Conservation (phyloP, 371 early-diverging fungal genomes). For the Apophysomyces sp. region DNA sequence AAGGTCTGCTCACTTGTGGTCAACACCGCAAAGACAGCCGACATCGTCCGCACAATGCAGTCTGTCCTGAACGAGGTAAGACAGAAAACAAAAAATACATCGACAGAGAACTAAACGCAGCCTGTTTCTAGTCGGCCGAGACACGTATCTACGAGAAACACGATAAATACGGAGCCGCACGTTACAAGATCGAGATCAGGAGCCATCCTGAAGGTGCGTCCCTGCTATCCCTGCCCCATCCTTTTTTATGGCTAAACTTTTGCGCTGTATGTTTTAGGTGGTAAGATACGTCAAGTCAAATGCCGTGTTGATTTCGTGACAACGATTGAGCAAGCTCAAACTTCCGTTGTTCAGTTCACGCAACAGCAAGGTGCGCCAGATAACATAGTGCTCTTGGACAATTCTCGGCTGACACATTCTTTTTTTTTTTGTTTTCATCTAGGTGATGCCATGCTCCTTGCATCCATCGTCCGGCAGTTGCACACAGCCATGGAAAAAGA, state of each 20-base stretch:
- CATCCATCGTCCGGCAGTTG: slow-evolving; percentile 10
- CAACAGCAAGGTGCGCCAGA: slow-evolving; percentile 48
- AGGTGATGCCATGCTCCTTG: slow-evolving; percentile 20
- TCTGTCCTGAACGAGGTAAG: slow-evolving; percentile 30
- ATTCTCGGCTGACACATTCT: too few relatives aligned
- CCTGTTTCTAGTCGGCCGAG: slow-evolving; percentile 11
- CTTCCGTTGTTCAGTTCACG: slow-evolving; percentile 36
- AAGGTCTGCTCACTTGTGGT: slow-evolving; percentile 40
- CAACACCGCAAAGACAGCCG: slow-evolving; percentile 25
- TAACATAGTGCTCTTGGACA: too few relatives aligned
- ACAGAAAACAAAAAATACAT: background rate
- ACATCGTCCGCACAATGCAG: slow-evolving; percentile 29
- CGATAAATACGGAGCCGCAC: slow-evolving; percentile 28
- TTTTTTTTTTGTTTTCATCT: background rate
- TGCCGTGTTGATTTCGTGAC: slow-evolving; percentile 43
- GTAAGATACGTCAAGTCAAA: slow-evolving; percentile 40
- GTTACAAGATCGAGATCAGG: slow-evolving; percentile 46
- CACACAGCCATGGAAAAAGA: slow-evolving; percentile 12
- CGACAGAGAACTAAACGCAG: background rate
- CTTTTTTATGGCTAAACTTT: slow-evolving; percentile 1
- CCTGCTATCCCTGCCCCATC: background rate
- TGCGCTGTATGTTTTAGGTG: background rate
- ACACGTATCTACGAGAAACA: slow-evolving; percentile 42
- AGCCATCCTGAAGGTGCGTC: slow-evolving; percentile 16
- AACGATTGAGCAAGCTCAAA: slow-evolving; percentile 17